These are phyloP conservation scores for Candida buenavistaensis DNA, from an alignment of 1,139 yeast genomes.

Conservation along the genomic window DNA sequence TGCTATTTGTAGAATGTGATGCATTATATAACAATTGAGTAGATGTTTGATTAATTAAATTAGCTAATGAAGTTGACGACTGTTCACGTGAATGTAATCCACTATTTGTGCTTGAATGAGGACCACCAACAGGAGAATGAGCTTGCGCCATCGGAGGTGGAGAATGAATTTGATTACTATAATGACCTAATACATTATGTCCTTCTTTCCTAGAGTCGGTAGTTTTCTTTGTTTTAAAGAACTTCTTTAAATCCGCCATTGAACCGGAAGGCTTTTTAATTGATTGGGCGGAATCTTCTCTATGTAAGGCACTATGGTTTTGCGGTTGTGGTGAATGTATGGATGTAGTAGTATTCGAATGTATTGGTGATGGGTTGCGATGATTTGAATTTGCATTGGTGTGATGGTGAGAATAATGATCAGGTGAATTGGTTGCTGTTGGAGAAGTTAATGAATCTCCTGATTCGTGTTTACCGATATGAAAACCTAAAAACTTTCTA, in stretches of 20 bases:
- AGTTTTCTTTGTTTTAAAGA: constrained; percentile 38
- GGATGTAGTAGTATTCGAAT: constrained; percentile 8
- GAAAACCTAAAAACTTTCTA: constrained; percentile 37
- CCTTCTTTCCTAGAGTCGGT: constrained; percentile 19
- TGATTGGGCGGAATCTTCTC: constrained; percentile 32
- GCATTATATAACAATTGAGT: constrained; percentile 43
- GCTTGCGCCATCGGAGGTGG: constrained; percentile 25
- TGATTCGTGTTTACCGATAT: constrained; percentile 41
- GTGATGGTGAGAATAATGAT: constrained; percentile 21
- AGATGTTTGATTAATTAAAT: constrained; percentile 46
- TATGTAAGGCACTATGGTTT: constrained; percentile 15
- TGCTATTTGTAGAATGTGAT: constrained; percentile 24
- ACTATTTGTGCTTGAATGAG: constrained; percentile 12
- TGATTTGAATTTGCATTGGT: too few species aligned
- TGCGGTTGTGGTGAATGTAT: constrained; percentile 17
- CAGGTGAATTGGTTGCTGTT: constrained; percentile 29
- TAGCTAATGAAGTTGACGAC: constrained; percentile 43
- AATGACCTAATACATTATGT: constrained; percentile 16
- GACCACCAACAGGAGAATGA: constrained; percentile 2
- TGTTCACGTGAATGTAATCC: constrained; percentile 31
- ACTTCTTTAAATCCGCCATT: constrained; percentile 43
- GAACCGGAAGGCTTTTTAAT: constrained; percentile 32
- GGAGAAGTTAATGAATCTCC: constrained; percentile 37
- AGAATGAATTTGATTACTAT: constrained; percentile 30
- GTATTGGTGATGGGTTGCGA: constrained; percentile 9